Base-by-base conservation (phyloP, 108 stramenopile species). In the Stephanodiscus minutulus region DNA sequence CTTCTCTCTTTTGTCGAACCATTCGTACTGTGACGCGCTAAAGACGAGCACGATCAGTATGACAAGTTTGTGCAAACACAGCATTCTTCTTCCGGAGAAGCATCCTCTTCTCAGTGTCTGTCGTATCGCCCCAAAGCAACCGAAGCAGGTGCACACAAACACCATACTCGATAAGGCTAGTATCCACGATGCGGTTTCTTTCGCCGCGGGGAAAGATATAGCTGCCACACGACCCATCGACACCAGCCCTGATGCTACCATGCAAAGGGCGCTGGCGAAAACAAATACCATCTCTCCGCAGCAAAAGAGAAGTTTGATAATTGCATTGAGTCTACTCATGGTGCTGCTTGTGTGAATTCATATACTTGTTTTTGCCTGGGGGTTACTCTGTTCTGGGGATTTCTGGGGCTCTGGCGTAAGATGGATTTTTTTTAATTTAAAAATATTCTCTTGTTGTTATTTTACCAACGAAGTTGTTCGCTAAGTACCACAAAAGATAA, bases 251-350 rank as follows among this genome's bases (percentile, higher is more conserved):
- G 73, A 65, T 8, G 57, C 56, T 8, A 72, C 24, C 7, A 72
- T 33, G 33, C 41, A 68, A 27, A 64, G 2, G 12, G 70, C 29
- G 58, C 64, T 73, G 18, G 66, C 57, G 13, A 82, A 21, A 28
- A 73, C 18, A 24, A 82, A 68, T 18, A 82, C 31, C 36, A 53
- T 17, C 28, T 82, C 70, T 44, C 74, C 80, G 17, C 35, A 18
- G 27, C 54, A 59, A 59, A 81, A 75, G 41, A 71, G 54, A 0
- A 81, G 53, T 35, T 81, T 81, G 62, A 81, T 68, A 0, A 70
- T 71, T 10, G 69, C 80, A 20, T 81, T 81, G 69, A 81, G 69
- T 20, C 80, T 15, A 8, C 62, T 56, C 74, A 81, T 81, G 2
- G 5, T 33, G 31, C 5, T 2, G 31, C 31, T 33, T 33, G 31